Percentiles rank a stretch among this genome's conserved stretches.
These are phyloP conservation scores for Rhodofomes roseus DNA, from an alignment of 1,284 basidiomycete species.

Conservation along the genomic window DNA sequence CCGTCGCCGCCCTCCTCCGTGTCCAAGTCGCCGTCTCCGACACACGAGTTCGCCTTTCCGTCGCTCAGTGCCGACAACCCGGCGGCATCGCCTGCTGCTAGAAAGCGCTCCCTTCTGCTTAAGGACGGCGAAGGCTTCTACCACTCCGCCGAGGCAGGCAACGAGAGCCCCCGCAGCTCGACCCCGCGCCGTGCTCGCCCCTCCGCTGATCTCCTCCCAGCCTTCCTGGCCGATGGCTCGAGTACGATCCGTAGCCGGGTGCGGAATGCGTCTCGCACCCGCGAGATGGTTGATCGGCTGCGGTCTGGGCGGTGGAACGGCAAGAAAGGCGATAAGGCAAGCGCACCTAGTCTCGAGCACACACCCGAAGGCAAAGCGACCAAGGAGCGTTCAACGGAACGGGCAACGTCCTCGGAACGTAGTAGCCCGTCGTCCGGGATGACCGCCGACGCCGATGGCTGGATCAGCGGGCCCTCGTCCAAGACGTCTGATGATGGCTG, in stretches of 20 bases:
- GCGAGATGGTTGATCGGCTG: constrained; percentile 30
- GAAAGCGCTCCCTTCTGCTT: constrained; percentile 23
- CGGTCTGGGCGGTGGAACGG: constrained; percentile 18
- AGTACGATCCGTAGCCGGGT: constrained; percentile 13
- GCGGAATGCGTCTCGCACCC: constrained; percentile 25
- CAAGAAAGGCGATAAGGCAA: constrained; percentile 14
- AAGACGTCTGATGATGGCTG: constrained; percentile 19
- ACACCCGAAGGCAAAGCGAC: not conserved
- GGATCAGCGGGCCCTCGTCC: constrained; percentile 10
- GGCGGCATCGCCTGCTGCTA: constrained; percentile 16
- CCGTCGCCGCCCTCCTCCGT: constrained; percentile 16
- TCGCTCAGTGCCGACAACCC: constrained; percentile 20
- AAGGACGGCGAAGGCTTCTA: constrained; percentile 34
- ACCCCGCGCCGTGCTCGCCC: constrained; percentile 20
- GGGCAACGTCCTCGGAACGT: not conserved
- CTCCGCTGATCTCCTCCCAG: constrained; percentile 23
- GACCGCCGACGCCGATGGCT: constrained; percentile 10
- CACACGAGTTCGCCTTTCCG: constrained; percentile 30
- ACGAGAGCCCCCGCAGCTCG: constrained; percentile 16
- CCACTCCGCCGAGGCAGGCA: constrained; percentile 11
- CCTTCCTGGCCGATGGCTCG: constrained; percentile 23
- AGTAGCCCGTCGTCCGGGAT: not conserved
- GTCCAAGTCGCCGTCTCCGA: constrained; percentile 23
- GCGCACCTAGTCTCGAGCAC: not conserved
- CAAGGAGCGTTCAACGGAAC: not conserved